phyloP scores from a whole-genome alignment of 768 basidiomycete species.

The Trametes meyenii region DNA sequence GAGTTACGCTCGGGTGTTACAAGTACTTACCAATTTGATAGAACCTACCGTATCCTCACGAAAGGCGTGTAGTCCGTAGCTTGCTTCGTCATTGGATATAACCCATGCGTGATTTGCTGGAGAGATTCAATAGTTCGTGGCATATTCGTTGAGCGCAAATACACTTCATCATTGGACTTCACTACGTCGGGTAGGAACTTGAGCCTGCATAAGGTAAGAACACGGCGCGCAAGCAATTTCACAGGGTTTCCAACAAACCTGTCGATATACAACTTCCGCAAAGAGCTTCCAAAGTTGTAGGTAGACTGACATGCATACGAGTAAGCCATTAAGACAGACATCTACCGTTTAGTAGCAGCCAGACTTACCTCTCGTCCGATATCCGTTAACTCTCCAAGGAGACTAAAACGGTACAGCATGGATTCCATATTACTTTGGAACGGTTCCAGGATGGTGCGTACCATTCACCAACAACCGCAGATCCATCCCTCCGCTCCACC shows the following conservation, averaged over 20 bases:
- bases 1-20: background rate
- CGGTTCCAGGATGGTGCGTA: constrained; percentile 35
- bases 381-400: constrained; percentile 75
- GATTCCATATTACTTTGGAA: background rate
- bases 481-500: constrained; percentile 62
- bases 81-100: constrained; percentile 64
- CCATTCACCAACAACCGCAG: constrained; percentile 62
- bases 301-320: constrained; percentile 55
- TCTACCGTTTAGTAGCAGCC: background rate
- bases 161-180: constrained; percentile 47
- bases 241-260: constrained; percentile 42
- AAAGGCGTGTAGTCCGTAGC: constrained; percentile 47
- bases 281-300: constrained; percentile 57
- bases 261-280: constrained; percentile 69
- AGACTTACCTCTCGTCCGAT: constrained; percentile 61
- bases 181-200: constrained; percentile 62
- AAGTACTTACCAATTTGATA: background rate
- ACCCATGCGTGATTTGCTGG: constrained; percentile 71
- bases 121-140: constrained; percentile 76
- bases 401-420: constrained; percentile 39
- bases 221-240: background rate
- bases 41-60: constrained; percentile 56
- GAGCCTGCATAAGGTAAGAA: constrained; percentile 45
- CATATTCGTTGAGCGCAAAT: constrained; percentile 79
- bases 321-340: background rate